Conservation (phyloP, 176 grass and related monocot species). For the Carex cristatella region DNA sequence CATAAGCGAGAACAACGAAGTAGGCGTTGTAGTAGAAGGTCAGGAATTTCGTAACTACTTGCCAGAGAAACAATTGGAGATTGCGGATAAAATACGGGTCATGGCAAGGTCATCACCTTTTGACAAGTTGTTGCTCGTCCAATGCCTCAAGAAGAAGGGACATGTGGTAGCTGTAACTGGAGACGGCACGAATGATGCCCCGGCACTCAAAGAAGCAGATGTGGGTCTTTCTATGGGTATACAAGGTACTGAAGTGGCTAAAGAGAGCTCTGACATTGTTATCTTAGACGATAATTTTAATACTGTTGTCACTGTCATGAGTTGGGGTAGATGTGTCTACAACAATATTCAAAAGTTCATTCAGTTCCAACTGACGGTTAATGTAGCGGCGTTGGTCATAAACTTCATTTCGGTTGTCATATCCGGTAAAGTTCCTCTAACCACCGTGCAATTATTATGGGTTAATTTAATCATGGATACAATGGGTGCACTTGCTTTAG, state of each 20-base stretch:
- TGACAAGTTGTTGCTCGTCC: slow-evolving; percentile 65
- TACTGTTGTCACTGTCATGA: slow-evolving; percentile 56
- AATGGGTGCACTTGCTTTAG: slow-evolving; percentile 67
- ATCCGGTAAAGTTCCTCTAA: slow-evolving; percentile 42
- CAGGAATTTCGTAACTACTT: slow-evolving; percentile 63
- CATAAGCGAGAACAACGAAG: slow-evolving; percentile 5
- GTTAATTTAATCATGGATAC: slow-evolving; percentile 88
- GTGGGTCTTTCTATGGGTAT: slow-evolving; percentile 78
- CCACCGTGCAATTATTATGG: slow-evolving; percentile 72
- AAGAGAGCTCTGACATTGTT: slow-evolving; percentile 81
- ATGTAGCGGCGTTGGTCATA: slow-evolving; percentile 46
- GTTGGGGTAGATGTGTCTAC: slow-evolving; percentile 82
- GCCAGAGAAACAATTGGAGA: slow-evolving; percentile 33
- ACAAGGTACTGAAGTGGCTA: slow-evolving; percentile 81
- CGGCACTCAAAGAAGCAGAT: slow-evolving; percentile 78
- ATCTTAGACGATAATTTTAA: slow-evolving; percentile 83
- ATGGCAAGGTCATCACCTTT: slow-evolving; percentile 57
- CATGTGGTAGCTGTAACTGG: slow-evolving; percentile 80
- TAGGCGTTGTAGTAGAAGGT: slow-evolving; percentile 49
- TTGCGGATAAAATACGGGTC: slow-evolving; percentile 46
- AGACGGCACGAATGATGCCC: slow-evolving; percentile 74
- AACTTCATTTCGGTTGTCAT: slow-evolving; percentile 48
- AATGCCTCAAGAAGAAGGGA: slow-evolving; percentile 66
- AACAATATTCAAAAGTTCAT: slow-evolving; percentile 85
- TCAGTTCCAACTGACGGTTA: slow-evolving; percentile 89